phyloP scores from a whole-genome alignment of 108 stramenopile species.

The Nannochloropsis oceanica region DNA sequence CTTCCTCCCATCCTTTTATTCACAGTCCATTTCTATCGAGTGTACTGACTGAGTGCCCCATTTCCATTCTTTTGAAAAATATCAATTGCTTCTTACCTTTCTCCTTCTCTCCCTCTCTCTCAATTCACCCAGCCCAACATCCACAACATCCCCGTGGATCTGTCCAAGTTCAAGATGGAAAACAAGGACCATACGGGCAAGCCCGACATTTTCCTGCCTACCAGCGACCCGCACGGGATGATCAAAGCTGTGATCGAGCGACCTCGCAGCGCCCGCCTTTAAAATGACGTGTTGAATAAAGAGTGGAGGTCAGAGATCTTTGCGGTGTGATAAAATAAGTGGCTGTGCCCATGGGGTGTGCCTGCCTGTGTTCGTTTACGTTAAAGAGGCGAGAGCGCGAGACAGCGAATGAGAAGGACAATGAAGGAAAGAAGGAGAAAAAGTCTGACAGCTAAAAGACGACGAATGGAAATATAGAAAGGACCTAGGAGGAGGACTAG shows the following conservation, averaged over 20 bases:
- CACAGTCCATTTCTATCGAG: not conserved
- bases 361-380: no score
- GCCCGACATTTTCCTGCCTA: slow-evolving; percentile 36
- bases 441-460: no score
- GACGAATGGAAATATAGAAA: no score
- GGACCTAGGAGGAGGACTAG: no score
- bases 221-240: slow-evolving; percentile 40
- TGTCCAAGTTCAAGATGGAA: slow-evolving; percentile 25
- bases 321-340: no score
- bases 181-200: slow-evolving; percentile 37
- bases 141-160: slow-evolving; percentile 38
- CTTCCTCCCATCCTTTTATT: not conserved
- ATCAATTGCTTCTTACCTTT: not conserved
- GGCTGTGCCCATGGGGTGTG: no score
- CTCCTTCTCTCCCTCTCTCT: not conserved
- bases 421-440: no score
- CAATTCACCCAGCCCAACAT: slow-evolving; percentile 24
- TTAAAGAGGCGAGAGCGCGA: no score
- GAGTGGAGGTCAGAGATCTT: no score
- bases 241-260: slow-evolving; percentile 34
- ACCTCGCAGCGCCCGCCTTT: not conserved
- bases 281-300: not conserved
- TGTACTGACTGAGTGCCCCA: no score
- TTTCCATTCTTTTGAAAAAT: no score
- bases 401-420: no score